A percentile compares a stretch with the other conserved stretches of the same genome.
Conservation (phyloP, 2,329 filamentous ascomycete genomes). For the Fusarium marasasianum region DNA sequence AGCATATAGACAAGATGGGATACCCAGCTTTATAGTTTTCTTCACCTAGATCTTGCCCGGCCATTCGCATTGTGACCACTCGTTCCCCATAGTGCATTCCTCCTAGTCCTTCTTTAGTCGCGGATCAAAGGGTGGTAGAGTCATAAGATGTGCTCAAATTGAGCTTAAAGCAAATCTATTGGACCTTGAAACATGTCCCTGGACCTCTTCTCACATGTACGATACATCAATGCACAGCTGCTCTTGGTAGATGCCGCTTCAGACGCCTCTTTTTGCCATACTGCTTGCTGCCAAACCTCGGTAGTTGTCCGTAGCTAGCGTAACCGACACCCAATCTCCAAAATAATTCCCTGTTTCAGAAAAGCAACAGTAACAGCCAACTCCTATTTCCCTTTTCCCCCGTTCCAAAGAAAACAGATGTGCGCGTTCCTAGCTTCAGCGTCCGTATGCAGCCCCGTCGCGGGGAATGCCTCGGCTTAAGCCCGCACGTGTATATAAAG, state of each 20-base stretch:
- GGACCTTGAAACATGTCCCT: slow-evolving; percentile 31
- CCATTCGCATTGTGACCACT: slow-evolving; percentile 15
- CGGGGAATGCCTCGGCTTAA: slow-evolving; percentile 37
- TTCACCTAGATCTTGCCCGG: background rate
- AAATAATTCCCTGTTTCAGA: slow-evolving; percentile 21
- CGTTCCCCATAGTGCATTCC: slow-evolving; percentile 19
- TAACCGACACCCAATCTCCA: slow-evolving; percentile 25
- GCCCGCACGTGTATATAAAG: slow-evolving; percentile 21
- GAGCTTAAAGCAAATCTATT: slow-evolving; percentile 38
- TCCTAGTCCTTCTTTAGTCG: slow-evolving; percentile 25
- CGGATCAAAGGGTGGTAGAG: slow-evolving; percentile 29
- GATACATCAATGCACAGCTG: slow-evolving; percentile 22
- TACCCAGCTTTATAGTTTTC: slow-evolving; percentile 44
- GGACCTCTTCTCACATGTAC: slow-evolving; percentile 37
- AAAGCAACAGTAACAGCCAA: slow-evolving; percentile 13
- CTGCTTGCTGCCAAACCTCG: slow-evolving; percentile 29
- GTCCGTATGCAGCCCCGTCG: background rate
- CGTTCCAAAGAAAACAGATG: slow-evolving; percentile 3
- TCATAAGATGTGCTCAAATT: slow-evolving; percentile 38
- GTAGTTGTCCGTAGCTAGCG: slow-evolving; percentile 35
- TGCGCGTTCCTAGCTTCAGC: background rate
- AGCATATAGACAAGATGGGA: slow-evolving; percentile 42
- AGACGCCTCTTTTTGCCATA: slow-evolving; percentile 38
- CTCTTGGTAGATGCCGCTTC: slow-evolving; percentile 24
- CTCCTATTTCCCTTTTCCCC: slow-evolving; percentile 9